Base-by-base conservation (phyloP, 176 grass and related monocot species). In the Rhynchospora pubera region DNA sequence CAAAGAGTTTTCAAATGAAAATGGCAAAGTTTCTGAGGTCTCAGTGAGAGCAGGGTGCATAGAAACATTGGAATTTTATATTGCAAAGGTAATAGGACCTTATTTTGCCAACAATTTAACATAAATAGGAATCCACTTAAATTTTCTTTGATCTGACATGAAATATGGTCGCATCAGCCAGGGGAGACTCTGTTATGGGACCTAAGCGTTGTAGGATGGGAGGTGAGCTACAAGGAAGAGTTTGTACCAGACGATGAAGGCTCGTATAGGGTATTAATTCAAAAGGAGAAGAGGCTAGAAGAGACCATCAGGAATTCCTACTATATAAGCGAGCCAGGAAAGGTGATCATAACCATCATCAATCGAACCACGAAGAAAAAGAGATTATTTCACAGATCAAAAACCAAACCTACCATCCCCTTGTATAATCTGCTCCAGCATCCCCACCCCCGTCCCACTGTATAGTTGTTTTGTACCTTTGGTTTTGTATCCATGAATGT, bases 191-290 rank as follows among this genome's bases (percentile, higher is more conserved):
- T 78, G 14, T 50, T 89, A 6, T 89, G 87, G 87, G 87, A 89
- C 57, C 0, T 85, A 4, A 61, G 60, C 12, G 83, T 83, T 0
- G 83, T 89, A 62, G 87, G 87, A 83, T 85, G 83, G 83, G 87
- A 89, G 48, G 83, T 89, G 13, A 82, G 0, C 87, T 89, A 85
- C 83, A 89, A 68, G 83, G 83, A 85, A 73, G 83, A 89, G 83
- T 89, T 89, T 57, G 79, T 89, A 28, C 87, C 87, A 1, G 87
- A 89, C 16, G 87, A 89, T 57, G 83, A 85, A 83, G 87, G 87
- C 39, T 89, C 83, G 15, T 89, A 89, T 55, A 85, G 10, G 60
- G 83, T 84, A 56, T 56, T 77, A 68, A 89, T 89, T n/a, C 84
- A 80, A 19, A 86, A 85, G 79, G 84, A 89, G 52, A 83, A 48